A percentile compares a stretch with the other conserved stretches of the same genome.
These are phyloP conservation scores for Eimeria nieschulzi DNA, from an alignment of 169 alveolate genomes.

Conservation along the genomic window DNA sequence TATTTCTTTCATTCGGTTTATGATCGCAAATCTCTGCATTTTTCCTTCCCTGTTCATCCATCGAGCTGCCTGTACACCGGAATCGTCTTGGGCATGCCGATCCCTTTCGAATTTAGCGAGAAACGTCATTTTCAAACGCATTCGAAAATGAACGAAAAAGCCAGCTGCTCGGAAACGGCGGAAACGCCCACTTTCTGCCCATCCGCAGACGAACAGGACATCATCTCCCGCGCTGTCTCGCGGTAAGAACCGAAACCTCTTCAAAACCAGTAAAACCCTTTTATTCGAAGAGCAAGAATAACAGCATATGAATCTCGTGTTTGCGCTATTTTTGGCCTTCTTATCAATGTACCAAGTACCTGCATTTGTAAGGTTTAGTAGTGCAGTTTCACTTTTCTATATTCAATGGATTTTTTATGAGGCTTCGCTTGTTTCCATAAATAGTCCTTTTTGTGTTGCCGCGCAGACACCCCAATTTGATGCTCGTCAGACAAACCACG, in stretches of 20 bases:
- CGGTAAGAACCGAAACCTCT: not conserved
- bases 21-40: too few relatives aligned
- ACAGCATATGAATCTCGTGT: too few relatives aligned
- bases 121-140: not conserved
- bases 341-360: too few relatives aligned
- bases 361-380: too few relatives aligned
- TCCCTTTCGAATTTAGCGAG: too few relatives aligned
- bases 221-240: not conserved
- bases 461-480: slow-evolving; percentile 69
- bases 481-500: slow-evolving; percentile 70
- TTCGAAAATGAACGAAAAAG: not conserved
- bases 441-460: not conserved
- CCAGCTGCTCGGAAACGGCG: not conserved
- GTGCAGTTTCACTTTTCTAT: too few relatives aligned
- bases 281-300: not conserved
- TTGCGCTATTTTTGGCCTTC: too few relatives aligned
- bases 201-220: not conserved
- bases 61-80: not conserved
- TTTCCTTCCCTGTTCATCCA: not conserved
- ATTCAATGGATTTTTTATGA: too few relatives aligned
- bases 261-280: not conserved
- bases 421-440: not conserved
- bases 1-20: not conserved
- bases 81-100: not conserved
- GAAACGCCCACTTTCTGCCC: slow-evolving; percentile 12